Evolutionary conservation across 2,329 filamentous ascomycete species (phyloP).

Genomic region (Knoxdaviesia capensis): DNA sequence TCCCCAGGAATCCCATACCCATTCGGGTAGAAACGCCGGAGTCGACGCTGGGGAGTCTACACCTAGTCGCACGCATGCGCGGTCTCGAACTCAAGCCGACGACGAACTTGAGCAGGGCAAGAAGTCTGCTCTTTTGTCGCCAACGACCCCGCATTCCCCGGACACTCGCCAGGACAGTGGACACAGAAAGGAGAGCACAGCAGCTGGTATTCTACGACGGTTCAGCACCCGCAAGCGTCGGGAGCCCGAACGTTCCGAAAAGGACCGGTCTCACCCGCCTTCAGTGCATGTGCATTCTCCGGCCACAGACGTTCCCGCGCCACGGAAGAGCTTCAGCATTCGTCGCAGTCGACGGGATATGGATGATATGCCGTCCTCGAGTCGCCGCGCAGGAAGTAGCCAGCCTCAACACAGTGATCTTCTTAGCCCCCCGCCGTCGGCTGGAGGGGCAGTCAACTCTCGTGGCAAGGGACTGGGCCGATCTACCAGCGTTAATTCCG

Average conservation of each 20-base stretch:
- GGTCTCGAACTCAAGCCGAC: constrained; percentile 84
- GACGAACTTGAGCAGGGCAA: constrained; percentile 41
- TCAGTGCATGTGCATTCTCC: constrained; percentile 63
- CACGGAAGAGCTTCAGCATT: constrained; percentile 81
- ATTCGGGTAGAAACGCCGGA: constrained; percentile 29
- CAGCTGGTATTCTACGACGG: constrained; percentile 63
- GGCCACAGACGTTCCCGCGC: constrained; percentile 34
- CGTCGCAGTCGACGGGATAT: constrained; percentile 33
- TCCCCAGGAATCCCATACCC: constrained; percentile 78
- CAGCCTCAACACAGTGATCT: constrained; percentile 62
- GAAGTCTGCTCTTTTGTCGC: constrained; percentile 21
- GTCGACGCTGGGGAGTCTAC: constrained; percentile 51
- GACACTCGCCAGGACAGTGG: constrained; percentile 35
- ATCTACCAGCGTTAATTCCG: constrained; percentile 82
- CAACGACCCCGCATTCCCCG: constrained; percentile 17
- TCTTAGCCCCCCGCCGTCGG: constrained; percentile 49
- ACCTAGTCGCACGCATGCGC: constrained; percentile 62
- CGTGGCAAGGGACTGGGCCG: constrained; percentile 55
- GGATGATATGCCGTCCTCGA: constrained; percentile 26
- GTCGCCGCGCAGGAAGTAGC: constrained; percentile 33
- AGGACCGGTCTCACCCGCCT: constrained; percentile 49
- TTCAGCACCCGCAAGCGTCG: constrained; percentile 74
- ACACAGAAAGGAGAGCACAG: constrained; percentile 74
- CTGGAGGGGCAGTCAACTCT: constrained; percentile 32
- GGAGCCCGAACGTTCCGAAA: constrained; percentile 42